A percentile compares a stretch with the other conserved stretches of the same genome.
Conservation (phyloP, 2,329 filamentous ascomycete species). For the Phaeosphaeriaceae sp. region DNA sequence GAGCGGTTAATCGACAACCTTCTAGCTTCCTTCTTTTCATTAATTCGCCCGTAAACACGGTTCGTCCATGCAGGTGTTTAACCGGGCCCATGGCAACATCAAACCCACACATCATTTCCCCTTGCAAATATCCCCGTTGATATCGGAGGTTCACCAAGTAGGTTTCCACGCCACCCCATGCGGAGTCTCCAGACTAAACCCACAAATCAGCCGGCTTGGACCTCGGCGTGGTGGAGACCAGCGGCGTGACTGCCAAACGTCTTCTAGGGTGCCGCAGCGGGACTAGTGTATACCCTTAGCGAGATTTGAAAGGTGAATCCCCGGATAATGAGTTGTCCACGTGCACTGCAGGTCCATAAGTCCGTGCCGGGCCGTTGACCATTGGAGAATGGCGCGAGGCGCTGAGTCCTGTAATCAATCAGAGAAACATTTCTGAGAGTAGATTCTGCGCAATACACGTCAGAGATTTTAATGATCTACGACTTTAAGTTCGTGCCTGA, state of each 20-base stretch:
- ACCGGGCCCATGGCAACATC: constrained; percentile 22
- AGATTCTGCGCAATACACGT: not conserved
- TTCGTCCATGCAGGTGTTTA: constrained; percentile 19
- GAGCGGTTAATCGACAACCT: constrained; percentile 26
- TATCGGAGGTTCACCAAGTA: constrained; percentile 4
- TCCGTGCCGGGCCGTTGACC: constrained; percentile 2
- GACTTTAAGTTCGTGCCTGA: not conserved
- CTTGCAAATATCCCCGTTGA: constrained; percentile 7
- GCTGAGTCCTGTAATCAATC: not conserved
- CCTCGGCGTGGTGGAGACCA: constrained; percentile 16
- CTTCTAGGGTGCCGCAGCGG: constrained; percentile 17
- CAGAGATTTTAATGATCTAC: not conserved
- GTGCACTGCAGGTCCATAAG: constrained; percentile 24
- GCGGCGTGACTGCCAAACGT: constrained; percentile 7
- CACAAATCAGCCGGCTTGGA: constrained; percentile 35
- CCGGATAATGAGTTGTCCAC: constrained; percentile 17
- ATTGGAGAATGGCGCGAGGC: not conserved
- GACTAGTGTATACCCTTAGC: constrained; percentile 7
- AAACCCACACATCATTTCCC: constrained; percentile 2
- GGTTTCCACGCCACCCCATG: constrained; percentile 8
- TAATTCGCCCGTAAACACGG: constrained; percentile 17
- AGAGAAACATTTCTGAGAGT: not conserved
- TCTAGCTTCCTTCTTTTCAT: constrained; percentile 17
- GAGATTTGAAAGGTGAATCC: constrained; percentile 8
- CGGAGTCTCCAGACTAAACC: constrained; percentile 20